Evolutionary conservation across 495 filamentous ascomycete genomes (phyloP), one percentile per base, ranked within the genome.

Genomic region (Chlorociboria aeruginascens): DNA sequence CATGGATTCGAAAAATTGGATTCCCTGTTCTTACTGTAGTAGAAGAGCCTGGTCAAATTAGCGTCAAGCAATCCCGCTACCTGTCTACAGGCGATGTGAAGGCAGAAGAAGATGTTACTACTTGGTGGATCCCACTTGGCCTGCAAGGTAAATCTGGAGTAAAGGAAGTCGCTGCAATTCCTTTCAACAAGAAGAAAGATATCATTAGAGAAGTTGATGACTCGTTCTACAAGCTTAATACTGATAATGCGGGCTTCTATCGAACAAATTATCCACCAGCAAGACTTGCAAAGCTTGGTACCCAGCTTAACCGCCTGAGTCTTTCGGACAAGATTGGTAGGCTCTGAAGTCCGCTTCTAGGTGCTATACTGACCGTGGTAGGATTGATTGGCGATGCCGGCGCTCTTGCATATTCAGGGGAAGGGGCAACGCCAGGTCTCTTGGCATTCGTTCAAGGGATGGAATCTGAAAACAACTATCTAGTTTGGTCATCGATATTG

Each of bases 121-220:
- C 74, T n/a, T 98, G 92, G 92, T 96, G 92, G 89, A 77, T 96
- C 55, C 92, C 92, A 13, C 73, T 97, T 11, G 82, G 82, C 17
- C 68, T 98, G 38, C 82, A 80, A 57, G 70, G 76, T 43, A 72
- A 81, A 51, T 61, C 69, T 16, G 70, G 69, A n/a, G 66, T 72
- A 7, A 47, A 70, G 47, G 68, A 67, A 12, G 57, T 72, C 31
- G 60, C 67, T 46, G 58, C 61, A 9, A 61, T 73, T 9, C 80
- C 86, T 44, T 72, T 98, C n/a, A 83, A 81, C 0, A 66, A 73
- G 20, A 96, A 85, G 63, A 71, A 82, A 52, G 77, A 84, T 17
- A 86, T 76, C 7, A 71, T 97, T 51, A 70, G 73, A 25, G 78
- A 81, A 32, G 61, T 96, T 49, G 80, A 87, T 52, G 75, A 83